Percentiles rank a stretch among this genome's conserved stretches.
Evolutionary conservation across 2,329 filamentous ascomycete genomes (phyloP).

Genomic region (Sporothrix phasma): DNA sequence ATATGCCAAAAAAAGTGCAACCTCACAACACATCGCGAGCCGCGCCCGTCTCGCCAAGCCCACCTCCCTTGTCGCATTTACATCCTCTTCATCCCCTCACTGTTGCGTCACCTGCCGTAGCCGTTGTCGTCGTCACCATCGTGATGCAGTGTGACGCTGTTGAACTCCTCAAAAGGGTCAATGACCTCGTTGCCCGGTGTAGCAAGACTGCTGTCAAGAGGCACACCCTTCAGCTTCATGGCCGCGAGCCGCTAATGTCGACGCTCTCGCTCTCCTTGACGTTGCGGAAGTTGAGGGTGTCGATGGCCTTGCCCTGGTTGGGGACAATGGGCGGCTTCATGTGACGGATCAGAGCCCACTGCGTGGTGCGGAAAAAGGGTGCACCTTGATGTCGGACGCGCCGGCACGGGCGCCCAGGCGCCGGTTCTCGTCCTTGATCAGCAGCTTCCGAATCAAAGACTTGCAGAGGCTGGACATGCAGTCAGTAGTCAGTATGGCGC

Average conservation of each 20-base stretch:
- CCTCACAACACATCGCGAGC: not conserved
- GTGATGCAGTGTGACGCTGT: conserved; percentile 93
- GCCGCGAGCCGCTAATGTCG: conserved; percentile 59
- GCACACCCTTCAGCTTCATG: conserved; percentile 60
- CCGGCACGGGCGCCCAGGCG: conserved; percentile 88
- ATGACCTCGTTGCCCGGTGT: conserved; percentile 70
- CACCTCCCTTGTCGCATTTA: not conserved
- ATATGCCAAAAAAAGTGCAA: conserved; percentile 5
- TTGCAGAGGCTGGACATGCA: conserved; percentile 69
- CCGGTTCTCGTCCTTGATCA: conserved; percentile 96
- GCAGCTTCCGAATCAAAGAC: conserved; percentile 85
- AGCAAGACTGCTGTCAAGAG: conserved; percentile 72
- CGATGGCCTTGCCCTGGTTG: conserved; percentile 77
- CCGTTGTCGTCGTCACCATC: conserved; percentile 67
- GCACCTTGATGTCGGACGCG: conserved; percentile 90
- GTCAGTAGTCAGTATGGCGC: conserved; percentile 11
- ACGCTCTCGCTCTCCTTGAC: conserved; percentile 96
- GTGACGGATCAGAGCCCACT: conserved; percentile 94
- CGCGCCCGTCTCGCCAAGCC: too few species aligned
- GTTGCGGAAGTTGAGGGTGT: conserved; percentile 94
- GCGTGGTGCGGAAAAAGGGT: conserved; percentile 91
- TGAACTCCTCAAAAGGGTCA: conserved; percentile 98
- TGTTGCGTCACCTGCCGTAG: conserved; percentile 18
- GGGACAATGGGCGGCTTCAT: conserved; percentile 97
- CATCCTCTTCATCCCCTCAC: not conserved